Base-by-base conservation (phyloP, 2,329 filamentous ascomycete genomes). In the Daldinia sp. region DNA sequence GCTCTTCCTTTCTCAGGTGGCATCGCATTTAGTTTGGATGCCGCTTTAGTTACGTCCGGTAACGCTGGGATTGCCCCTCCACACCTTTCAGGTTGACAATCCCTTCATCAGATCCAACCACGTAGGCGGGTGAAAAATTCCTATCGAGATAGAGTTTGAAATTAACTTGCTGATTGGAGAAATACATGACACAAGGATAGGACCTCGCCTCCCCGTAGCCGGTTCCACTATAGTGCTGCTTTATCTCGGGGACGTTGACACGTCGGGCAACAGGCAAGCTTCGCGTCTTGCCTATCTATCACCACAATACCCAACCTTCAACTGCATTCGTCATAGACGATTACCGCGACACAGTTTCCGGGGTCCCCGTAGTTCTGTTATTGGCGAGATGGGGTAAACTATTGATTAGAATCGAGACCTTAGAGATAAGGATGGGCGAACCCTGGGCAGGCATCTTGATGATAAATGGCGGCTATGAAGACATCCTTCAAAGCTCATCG, bases 1-100 rank as follows among this genome's bases (percentile, higher is more conserved):
- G 63, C 63, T 68, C 63, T 67, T 58, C 50, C 55, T 53, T 63
- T 52, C 52, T 55, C 60, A 61, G 60, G 64, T 70, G 63, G 52
- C 59, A 66, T 68, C 63, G 58, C 66, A 66, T 64, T 60, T 64
- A 65, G 64, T 58, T 30, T 67, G 71, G 67, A 70, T 72, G 71
- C 70, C 68, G 71, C 71, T 72, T 72, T 71, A 66, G 62, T 52
- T 54, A 61, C 41, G 63, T 63, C 69, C 67, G 70, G 67, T 71
- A 71, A 70, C 70, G 68, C 70, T 73, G 56, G 51, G 61, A 52
- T 58, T 47, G 68, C 70, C 68, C 70, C 71, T 72, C 71, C 70
- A 71, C 71, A 71, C 70, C 69, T 70, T 67, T 58, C 61, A 65
- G 41, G 27, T 58, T 63, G 67, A 63, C 63, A 65, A 58, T 64